Evolutionary conservation across 75 land plant species (phyloP).

Genomic region (Cryptomeria japonica): DNA sequence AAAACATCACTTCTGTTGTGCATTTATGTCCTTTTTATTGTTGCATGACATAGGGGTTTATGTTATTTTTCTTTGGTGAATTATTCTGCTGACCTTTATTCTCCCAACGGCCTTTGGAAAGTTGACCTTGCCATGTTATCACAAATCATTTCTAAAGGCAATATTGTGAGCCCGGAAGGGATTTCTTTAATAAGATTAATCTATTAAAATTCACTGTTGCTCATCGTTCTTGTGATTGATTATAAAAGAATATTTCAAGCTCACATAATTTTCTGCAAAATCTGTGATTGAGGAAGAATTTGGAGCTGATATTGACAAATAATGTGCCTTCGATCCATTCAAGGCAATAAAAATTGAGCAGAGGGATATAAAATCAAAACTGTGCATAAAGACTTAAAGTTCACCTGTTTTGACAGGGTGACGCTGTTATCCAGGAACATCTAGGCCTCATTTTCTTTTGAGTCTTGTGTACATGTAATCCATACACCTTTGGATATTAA

Average conservation of each 20-base stretch:
- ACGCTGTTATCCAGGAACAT: not conserved
- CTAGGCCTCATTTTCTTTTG: not conserved
- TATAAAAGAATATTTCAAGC: not conserved
- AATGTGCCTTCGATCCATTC: not conserved
- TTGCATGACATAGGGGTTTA: not conserved
- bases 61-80: not conserved
- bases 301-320: not conserved
- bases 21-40: not conserved
- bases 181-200: not conserved
- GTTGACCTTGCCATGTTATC: not conserved
- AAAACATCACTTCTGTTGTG: not conserved
- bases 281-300: not conserved
- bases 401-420: not conserved
- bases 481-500: not conserved
- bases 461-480: not conserved
- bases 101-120: not conserved
- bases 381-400: not conserved
- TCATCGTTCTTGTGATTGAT: not conserved
- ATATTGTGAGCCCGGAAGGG: not conserved
- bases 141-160: not conserved
- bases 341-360: not conserved
- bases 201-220: not conserved
- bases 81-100: not conserved
- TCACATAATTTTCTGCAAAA: not conserved
- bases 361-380: not conserved